phyloP scores from a whole-genome alignment of 1,284 basidiomycete genomes.

The Chalciporus sp. region DNA sequence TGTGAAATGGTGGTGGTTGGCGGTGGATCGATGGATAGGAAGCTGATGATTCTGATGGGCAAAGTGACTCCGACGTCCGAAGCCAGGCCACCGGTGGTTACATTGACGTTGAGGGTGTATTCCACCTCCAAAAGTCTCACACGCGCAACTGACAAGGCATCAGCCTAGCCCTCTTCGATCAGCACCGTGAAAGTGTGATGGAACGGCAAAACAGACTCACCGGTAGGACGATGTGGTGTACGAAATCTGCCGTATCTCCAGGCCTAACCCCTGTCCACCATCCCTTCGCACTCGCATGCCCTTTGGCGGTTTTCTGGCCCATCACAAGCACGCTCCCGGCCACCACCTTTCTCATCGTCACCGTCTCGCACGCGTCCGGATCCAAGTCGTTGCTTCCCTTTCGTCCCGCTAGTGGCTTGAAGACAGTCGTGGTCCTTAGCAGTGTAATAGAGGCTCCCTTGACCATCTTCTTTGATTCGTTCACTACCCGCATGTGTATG shows the following conservation, averaged over 20 bases:
- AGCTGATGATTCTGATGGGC: slow-evolving; percentile 77
- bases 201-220: slow-evolving; percentile 47
- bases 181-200: slow-evolving; percentile 4
- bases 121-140: slow-evolving; percentile 80
- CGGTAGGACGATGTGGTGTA: slow-evolving; percentile 69
- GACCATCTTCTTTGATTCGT: slow-evolving; percentile 75
- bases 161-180: slow-evolving; percentile 47
- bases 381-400: slow-evolving; percentile 38
- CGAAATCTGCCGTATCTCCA: slow-evolving; percentile 62
- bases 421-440: slow-evolving; percentile 73
- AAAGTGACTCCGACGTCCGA: slow-evolving; percentile 69
- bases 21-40: slow-evolving; percentile 80
- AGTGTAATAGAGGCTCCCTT: slow-evolving; percentile 71
- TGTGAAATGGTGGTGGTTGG: slow-evolving; percentile 42
- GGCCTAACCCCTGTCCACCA: slow-evolving; percentile 85
- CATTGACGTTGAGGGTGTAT: slow-evolving; percentile 73
- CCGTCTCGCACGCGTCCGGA: slow-evolving; percentile 59
- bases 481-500: slow-evolving; percentile 71
- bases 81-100: slow-evolving; percentile 66
- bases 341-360: slow-evolving; percentile 65
- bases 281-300: slow-evolving; percentile 78
- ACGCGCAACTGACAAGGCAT: slow-evolving; percentile 75
- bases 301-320: slow-evolving; percentile 63
- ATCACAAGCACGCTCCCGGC: slow-evolving; percentile 69
- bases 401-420: slow-evolving; percentile 51